These are phyloP conservation scores for Mortierella sp. DNA, from an alignment of 371 early-diverging fungal species.

Conservation along the genomic window DNA sequence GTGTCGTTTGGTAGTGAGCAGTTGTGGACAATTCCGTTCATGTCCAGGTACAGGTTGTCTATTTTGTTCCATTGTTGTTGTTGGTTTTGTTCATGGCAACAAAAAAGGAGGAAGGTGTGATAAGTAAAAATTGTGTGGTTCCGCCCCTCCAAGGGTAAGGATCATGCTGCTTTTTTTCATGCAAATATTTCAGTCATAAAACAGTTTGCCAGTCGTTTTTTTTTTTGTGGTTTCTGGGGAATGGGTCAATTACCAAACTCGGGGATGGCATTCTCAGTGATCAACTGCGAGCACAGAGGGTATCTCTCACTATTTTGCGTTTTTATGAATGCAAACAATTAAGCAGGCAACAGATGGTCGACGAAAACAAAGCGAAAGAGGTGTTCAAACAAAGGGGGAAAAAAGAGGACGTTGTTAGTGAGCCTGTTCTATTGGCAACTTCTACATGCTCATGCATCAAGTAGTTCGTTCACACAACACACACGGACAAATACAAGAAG, in stretches of 20 bases:
- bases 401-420: neutral
- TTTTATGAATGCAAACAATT: neutral
- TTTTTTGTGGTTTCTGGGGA: neutral
- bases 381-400: neutral
- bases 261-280: conserved; percentile 90
- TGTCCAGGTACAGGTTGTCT: conserved; percentile 98
- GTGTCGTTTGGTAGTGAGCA: conserved; percentile 97
- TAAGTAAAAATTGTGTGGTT: neutral
- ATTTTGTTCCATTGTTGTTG: neutral
- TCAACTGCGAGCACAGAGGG: conserved; percentile 92
- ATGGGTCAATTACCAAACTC: conserved; percentile 85
- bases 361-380: neutral
- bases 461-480: too few relatives aligned
- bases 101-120: neutral
- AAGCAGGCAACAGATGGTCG: neutral
- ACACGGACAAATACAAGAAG: neutral
- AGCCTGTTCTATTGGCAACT: conserved; percentile 2
- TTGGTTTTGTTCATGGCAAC: neutral
- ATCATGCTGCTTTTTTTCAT: neutral
- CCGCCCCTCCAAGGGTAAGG: too few relatives aligned
- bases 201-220: neutral
- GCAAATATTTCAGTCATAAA: neutral
- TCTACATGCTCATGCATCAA: neutral
- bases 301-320: conserved; percentile 86
- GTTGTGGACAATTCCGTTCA: conserved; percentile 99